A percentile compares a stretch with the other conserved stretches of the same genome.
phyloP scores from a whole-genome alignment of 1,139 yeast species.

The Protomyces macrosporus region DNA sequence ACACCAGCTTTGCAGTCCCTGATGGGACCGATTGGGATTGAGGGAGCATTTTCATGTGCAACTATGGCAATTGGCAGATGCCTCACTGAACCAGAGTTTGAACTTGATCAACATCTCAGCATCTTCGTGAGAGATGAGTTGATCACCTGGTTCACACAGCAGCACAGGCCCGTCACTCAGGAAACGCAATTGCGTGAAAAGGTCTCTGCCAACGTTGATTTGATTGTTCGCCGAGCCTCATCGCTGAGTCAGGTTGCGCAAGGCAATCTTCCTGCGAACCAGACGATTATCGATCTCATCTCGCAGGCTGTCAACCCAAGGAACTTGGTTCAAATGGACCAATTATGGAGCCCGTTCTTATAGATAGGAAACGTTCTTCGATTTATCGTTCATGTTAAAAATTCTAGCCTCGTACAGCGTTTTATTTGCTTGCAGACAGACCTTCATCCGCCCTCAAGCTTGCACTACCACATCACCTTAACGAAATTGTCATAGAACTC shows the following conservation, averaged over 20 bases:
- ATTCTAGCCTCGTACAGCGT: no score
- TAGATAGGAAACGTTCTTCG: slow-evolving; percentile 35
- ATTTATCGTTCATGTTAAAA: no score
- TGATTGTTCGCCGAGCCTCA: slow-evolving; percentile 61
- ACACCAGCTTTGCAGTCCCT: slow-evolving; percentile 92
- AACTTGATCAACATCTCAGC: slow-evolving; percentile 49
- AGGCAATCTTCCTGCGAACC: slow-evolving; percentile 79
- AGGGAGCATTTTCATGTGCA: slow-evolving; percentile 83
- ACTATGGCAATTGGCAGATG: slow-evolving; percentile 83
- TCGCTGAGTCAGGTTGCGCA: slow-evolving; percentile 71
- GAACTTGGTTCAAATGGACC: slow-evolving; percentile 85
- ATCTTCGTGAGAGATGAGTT: slow-evolving; percentile 93
- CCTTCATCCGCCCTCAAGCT: no score
- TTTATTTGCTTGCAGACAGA: no score
- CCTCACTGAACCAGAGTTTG: slow-evolving; percentile 70
- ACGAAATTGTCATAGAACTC: no score
- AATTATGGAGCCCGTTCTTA: slow-evolving; percentile 93
- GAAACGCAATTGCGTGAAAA: slow-evolving; percentile 81
- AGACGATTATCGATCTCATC: slow-evolving; percentile 81
- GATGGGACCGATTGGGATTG: slow-evolving; percentile 88
- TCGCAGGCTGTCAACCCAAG: slow-evolving; percentile 96
- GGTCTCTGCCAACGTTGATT: slow-evolving; percentile 81
- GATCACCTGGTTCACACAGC: slow-evolving; percentile 80
- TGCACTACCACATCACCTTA: no score
- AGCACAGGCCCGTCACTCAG: slow-evolving; percentile 57